phyloP scores from a whole-genome alignment of 2,329 filamentous ascomycete species.

The Hypoxylon sp. region DNA sequence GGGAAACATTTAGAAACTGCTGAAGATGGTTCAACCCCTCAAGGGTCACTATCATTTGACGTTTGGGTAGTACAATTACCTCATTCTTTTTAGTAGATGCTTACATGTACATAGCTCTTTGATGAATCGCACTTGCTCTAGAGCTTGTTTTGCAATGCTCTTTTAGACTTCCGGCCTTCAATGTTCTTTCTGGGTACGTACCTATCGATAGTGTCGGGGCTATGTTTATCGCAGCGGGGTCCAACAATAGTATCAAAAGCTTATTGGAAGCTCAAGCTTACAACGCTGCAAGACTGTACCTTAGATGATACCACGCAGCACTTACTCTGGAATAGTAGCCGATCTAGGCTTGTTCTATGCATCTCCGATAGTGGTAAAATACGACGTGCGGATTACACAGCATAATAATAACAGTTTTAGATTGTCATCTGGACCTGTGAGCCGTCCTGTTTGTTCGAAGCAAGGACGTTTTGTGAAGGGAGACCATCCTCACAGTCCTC shows the following conservation, averaged over 20 bases:
- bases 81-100: conserved; percentile 16
- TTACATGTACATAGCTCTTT: conserved; percentile 22
- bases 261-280: conserved; percentile 11
- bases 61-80: conserved; percentile 15
- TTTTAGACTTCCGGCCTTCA: background rate
- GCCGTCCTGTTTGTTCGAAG: background rate
- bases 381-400: conserved; percentile 21
- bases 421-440: background rate
- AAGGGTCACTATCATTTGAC: too few species aligned
- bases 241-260: conserved; percentile 11
- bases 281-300: background rate
- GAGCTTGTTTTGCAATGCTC: background rate
- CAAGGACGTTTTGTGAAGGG: background rate
- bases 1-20: background rate
- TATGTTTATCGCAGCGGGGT: conserved; percentile 30
- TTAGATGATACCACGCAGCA: background rate
- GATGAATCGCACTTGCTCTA: conserved; percentile 20
- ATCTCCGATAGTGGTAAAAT: conserved; percentile 10
- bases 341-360: conserved; percentile 18
- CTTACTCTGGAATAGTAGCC: conserved; percentile 15
- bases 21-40: too few species aligned
- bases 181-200: conserved; percentile 16
- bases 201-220: conserved; percentile 22
- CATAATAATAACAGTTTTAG: conserved; percentile 25
- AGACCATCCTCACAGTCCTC: background rate